Evolutionary conservation across 1,284 basidiomycete species (phyloP), one percentile per base, ranked within the genome.

Genomic region (Leccinum subrobustum): DNA sequence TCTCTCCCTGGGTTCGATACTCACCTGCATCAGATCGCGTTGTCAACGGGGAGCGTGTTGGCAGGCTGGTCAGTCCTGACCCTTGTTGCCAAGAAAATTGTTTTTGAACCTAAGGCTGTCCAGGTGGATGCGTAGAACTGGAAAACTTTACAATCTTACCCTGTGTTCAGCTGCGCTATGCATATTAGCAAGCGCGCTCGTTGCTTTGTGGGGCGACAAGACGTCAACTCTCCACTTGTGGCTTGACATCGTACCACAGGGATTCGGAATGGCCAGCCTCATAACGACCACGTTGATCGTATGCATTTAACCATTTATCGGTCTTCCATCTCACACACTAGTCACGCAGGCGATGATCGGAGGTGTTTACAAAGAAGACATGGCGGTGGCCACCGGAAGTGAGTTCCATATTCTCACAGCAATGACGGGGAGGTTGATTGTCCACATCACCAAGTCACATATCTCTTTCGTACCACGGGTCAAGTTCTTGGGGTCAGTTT

Each of bases 401-500:
- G 76, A 77, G 92, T 14, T 23, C 44, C 44, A 47, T 6, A 44
- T 20, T 47, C 44, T 47, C 44, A 23, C 20, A 47, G 44, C 12
- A 23, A 47, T 47, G 12, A 47, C 44, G 20, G 42, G 7, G 44
- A 23, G 6, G 18, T 47, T 47, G 44, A 47, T 20, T 47, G 44
- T 47, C 39, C 52, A 56, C 50, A 12, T 55, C 60, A 39, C 61
- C 39, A 68, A 95, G 93, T 95, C 67, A 93, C 92, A 25, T 96
- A 96, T 76, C 79, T 95, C 55, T 95, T 94, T 79, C 82, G 93
- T 67, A 95, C 93, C 5, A 92, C 92, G 11, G 94, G 94, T 14
- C 94, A 96, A 77, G 94, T 95, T 20, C 82, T 96, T 52, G 93
- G 93, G 54, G 94, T 96, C 57, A 89, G 91, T 67, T 77, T 95